A percentile compares a stretch with the other conserved stretches of the same genome.
These are phyloP conservation scores for Eremochloa ophiuroides DNA, from an alignment of 176 grass and related monocot species.

Conservation along the genomic window DNA sequence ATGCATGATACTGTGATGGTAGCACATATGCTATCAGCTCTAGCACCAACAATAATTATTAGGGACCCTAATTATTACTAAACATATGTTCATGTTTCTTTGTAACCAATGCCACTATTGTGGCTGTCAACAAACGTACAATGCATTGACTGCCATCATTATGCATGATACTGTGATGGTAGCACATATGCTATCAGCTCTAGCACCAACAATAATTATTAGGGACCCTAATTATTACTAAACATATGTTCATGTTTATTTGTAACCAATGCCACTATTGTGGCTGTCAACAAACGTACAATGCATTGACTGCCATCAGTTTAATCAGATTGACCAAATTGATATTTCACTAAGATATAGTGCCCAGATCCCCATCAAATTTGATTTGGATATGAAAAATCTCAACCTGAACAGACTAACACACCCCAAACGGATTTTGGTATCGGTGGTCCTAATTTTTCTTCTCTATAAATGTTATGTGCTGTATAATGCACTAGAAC, in stretches of 20 bases:
- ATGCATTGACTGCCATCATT: background rate
- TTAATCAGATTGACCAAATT: background rate
- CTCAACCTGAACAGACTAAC: background rate
- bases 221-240: background rate
- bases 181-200: background rate
- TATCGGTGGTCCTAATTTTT: background rate
- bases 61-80: background rate
- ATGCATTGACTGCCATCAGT: background rate
- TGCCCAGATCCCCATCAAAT: background rate
- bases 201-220: background rate
- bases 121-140: background rate
- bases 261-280: background rate
- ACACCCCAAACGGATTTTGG: background rate
- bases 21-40: background rate
- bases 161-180: background rate
- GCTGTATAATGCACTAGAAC: background rate
- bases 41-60: background rate
- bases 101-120: background rate
- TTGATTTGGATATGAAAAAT: conserved; percentile 1
- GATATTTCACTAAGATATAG: background rate
- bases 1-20: background rate
- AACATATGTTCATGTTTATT: background rate
- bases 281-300: background rate
- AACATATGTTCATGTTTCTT: background rate
- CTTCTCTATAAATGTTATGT: background rate